Conservation (phyloP, 2,329 filamentous ascomycete species). For the Iodosphaeria phyllophila region DNA sequence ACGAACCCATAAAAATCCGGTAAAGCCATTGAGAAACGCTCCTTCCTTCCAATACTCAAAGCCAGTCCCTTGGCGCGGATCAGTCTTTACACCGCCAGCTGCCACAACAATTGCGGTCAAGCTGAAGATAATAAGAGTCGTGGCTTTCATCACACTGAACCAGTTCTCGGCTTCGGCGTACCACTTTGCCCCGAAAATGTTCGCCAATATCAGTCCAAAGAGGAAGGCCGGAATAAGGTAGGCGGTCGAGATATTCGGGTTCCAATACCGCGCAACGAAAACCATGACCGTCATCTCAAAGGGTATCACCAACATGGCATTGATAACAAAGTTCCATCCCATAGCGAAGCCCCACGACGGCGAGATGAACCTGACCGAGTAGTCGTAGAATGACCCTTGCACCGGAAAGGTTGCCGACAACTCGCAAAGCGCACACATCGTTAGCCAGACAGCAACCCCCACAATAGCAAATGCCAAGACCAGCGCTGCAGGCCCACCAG, state of each 20-base stretch:
- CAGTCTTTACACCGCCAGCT: constrained; percentile 25
- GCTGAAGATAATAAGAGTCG: constrained; percentile 35
- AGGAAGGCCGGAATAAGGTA: constrained; percentile 20
- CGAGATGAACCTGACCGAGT: constrained; percentile 17
- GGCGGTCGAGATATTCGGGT: constrained; percentile 6
- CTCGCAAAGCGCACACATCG: constrained; percentile 10
- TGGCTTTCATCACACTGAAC: constrained; percentile 30
- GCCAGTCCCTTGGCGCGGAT: constrained; percentile 26
- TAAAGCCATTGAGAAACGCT: constrained; percentile 21
- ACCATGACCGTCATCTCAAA: constrained; percentile 18
- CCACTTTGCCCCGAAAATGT: constrained; percentile 25
- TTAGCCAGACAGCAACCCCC: constrained; percentile 14
- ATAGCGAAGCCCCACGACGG: constrained; percentile 19
- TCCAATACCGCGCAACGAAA: constrained; percentile 14
- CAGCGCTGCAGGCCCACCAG: constrained; percentile 13
- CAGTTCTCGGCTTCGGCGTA: constrained; percentile 31
- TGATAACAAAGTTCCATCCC: constrained; percentile 20
- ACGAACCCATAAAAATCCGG: constrained; percentile 21
- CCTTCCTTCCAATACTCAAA: constrained; percentile 29
- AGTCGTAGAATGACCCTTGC: constrained; percentile 19
- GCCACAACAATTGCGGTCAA: constrained; percentile 34
- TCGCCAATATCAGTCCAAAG: constrained; percentile 18
- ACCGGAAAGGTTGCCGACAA: constrained; percentile 14
- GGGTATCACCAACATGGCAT: constrained; percentile 17
- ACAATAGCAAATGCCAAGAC: constrained; percentile 14